phyloP scores from a whole-genome alignment of 805 yeast species.

The Wickerhamomyces hampshirensis region DNA sequence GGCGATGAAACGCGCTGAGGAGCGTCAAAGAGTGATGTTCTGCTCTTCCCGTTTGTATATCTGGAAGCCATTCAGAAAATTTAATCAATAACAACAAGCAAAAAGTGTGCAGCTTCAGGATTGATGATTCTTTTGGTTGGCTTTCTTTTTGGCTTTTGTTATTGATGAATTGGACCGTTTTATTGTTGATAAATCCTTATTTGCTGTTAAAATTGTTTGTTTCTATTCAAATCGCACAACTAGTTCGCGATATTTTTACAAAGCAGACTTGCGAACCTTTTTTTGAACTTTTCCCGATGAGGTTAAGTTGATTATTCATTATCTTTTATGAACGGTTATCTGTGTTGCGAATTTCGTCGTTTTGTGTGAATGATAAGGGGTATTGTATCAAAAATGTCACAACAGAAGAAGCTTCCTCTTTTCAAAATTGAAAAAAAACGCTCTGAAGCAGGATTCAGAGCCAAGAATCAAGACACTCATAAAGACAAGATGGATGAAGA shows the following conservation, averaged over 20 bases:
- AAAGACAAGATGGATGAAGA: constrained; percentile 25
- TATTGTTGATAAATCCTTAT: too few species aligned
- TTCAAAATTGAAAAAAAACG: constrained; percentile 16
- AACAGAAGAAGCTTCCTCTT: constrained; percentile 10
- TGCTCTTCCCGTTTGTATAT: background rate
- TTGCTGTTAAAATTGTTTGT: too few species aligned
- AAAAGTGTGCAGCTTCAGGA: too few species aligned
- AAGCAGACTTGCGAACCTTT: too few species aligned
- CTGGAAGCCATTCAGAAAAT: background rate
- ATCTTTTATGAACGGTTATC: too few species aligned
- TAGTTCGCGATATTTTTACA: too few species aligned
- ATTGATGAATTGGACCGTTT: too few species aligned
- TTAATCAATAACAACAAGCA: too few species aligned
- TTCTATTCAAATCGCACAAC: too few species aligned
- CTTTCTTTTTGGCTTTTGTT: background rate
- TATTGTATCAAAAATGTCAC: background rate
- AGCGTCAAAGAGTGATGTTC: constrained; percentile 23
- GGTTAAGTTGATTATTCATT: too few species aligned
- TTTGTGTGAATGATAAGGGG: background rate
- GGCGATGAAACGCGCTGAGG: constrained; percentile 36
- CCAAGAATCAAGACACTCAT: constrained; percentile 19
- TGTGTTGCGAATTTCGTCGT: too few species aligned
- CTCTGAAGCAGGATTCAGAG: constrained; percentile 17
- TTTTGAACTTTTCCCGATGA: too few species aligned
- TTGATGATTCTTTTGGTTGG: background rate